These are phyloP conservation scores for Cyberlindnera bimundalis DNA, from an alignment of 805 yeast genomes.

Conservation along the genomic window DNA sequence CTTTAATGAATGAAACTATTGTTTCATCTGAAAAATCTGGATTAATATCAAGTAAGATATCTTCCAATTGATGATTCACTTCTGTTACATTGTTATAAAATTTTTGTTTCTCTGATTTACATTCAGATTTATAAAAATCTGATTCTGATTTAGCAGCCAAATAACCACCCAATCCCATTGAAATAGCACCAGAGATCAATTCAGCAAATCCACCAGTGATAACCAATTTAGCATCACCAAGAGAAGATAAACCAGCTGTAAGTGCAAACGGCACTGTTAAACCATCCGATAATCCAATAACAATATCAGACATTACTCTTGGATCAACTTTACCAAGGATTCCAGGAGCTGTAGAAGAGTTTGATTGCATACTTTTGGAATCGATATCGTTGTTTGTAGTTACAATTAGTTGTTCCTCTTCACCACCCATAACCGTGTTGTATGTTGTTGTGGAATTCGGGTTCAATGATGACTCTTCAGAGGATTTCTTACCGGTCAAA, in stretches of 20 bases:
- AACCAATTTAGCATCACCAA: slow-evolving; percentile 86
- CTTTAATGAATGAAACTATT: slow-evolving; percentile 66
- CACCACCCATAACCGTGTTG: slow-evolving; percentile 16
- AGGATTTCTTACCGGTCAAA: slow-evolving; percentile 6
- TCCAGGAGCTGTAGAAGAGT: slow-evolving; percentile 16
- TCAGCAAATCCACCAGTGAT: slow-evolving; percentile 99
- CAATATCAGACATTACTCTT: slow-evolving; percentile 87
- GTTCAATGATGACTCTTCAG: slow-evolving; percentile 7
- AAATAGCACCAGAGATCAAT: slow-evolving; percentile 92
- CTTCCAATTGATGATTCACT: slow-evolving; percentile 76
- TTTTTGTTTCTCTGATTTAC: slow-evolving; percentile 62
- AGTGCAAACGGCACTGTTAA: slow-evolving; percentile 98
- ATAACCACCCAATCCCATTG: slow-evolving; percentile 97
- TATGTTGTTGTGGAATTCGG: slow-evolving; percentile 14
- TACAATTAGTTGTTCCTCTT: slow-evolving; percentile 2
- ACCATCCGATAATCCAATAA: slow-evolving; percentile 94
- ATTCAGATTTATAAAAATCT: slow-evolving; percentile 71
- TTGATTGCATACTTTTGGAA: slow-evolving; percentile 12
- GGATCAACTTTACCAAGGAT: slow-evolving; percentile 69
- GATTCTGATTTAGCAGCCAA: slow-evolving; percentile 90
- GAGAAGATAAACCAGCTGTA: slow-evolving; percentile 90
- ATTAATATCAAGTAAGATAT: slow-evolving; percentile 69
- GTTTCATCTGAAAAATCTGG: slow-evolving; percentile 61
- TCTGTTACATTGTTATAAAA: slow-evolving; percentile 62
- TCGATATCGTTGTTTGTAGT: not conserved